Evolutionary conservation across 2,329 filamentous ascomycete species (phyloP).

Genomic region (Calonectria montana): DNA sequence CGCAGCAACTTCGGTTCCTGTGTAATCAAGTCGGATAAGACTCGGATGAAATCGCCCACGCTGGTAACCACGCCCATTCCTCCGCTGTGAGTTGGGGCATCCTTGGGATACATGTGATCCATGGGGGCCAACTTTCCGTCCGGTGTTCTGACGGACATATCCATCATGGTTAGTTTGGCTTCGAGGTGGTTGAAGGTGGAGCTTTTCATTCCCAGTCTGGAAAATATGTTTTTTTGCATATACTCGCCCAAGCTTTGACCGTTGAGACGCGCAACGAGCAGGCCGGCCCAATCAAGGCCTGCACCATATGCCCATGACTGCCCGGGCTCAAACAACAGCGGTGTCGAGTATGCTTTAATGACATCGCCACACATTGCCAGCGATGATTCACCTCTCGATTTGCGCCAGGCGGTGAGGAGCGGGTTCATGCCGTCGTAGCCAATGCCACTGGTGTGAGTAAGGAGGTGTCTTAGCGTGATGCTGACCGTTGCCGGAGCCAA

Average conservation of each 20-base stretch:
- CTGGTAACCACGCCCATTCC: neutral
- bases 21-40: neutral
- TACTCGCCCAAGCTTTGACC: conserved; percentile 38
- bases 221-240: neutral
- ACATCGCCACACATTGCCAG: neutral
- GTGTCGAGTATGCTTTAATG: conserved; percentile 15
- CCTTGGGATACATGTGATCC: neutral
- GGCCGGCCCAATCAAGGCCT: conserved; percentile 45
- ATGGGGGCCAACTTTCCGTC: neutral
- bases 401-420: neutral
- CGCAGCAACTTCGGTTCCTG: neutral
- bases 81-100: neutral
- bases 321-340: conserved; percentile 46
- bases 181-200: neutral
- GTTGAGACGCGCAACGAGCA: conserved; percentile 37
- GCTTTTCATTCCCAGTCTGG: neutral
- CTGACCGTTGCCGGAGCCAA: neutral
- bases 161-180: neutral
- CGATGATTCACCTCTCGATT: neutral
- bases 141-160: neutral
- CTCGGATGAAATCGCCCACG: neutral
- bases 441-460: neutral
- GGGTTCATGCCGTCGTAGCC: neutral
- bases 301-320: conserved; percentile 45
- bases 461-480: neutral